Evolutionary conservation across 1,284 basidiomycete genomes (phyloP), one percentile per base, ranked within the genome.

Genomic region (Boletellus deceptivus): DNA sequence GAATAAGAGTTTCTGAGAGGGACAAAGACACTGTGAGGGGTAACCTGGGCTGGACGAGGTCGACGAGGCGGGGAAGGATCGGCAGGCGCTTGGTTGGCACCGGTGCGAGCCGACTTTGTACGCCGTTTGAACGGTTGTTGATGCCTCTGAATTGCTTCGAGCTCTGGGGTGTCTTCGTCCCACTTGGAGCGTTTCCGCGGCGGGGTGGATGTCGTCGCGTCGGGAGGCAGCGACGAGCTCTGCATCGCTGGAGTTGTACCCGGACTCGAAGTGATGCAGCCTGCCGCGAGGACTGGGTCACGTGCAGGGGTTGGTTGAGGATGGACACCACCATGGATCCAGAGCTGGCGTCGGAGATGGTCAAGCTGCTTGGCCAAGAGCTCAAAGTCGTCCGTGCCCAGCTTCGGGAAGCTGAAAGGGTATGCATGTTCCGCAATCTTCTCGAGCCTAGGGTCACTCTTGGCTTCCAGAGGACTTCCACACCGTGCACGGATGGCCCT

Each of bases 1-100:
- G 91, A 92, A 65, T 96, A 90, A 3, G 73, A 70, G 3, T 80
- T 85, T 50, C 93, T 77, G 34, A 80, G 80, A 2, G 92, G 93
- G 0, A 89, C 91, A 64, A 81, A 86, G 42, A 75, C 61, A 59
- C 88, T 89, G 57, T 85, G 76, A 11, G 60, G 58, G 11, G 59
- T 59, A 13, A 71, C 46, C 42, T 46, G 48, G 16, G 46, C 11
- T 45, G 44, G 43, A 43, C 41, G 54, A 48, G 51, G 44, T 40
- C 48, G 59, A 40, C 48, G 57, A 39, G 52, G 49, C 5, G 55
- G 49, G 17, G 61, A 50, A 22, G 55, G 41, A 42, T 61, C 59
- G 38, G 55, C 36, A 24, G 44, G 49, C 45, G 52, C 52, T 49
- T 54, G 48, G 52, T 50, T 36, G 43, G 57, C 40, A 44, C 55